Conservation (phyloP, 202 grass and related monocot species). For the Digitaria exilis region DNA sequence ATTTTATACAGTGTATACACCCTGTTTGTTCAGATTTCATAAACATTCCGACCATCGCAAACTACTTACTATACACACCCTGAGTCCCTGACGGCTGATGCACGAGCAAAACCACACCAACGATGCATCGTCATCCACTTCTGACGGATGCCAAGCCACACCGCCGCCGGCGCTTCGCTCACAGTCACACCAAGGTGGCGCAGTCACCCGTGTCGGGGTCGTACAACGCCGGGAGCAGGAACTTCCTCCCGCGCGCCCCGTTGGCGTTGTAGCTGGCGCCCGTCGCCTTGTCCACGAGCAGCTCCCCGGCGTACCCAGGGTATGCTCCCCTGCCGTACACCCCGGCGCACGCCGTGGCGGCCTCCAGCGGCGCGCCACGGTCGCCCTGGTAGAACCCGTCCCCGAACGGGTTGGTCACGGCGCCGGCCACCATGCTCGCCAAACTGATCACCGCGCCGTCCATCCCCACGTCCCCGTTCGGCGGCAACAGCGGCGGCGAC, state of each 20-base stretch:
- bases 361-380: conserved; percentile 64
- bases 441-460: conserved; percentile 72
- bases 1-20: too few relatives aligned
- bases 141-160: not conserved
- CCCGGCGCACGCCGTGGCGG: conserved; percentile 68
- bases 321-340: conserved; percentile 70
- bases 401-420: conserved; percentile 71
- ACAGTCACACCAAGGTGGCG: conserved; percentile 58
- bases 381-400: conserved; percentile 90
- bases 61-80: not conserved
- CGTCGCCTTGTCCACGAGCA: conserved; percentile 52
- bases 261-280: conserved; percentile 76
- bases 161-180: not conserved
- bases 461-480: conserved; percentile 59
- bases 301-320: conserved; percentile 62
- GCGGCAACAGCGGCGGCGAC: conserved; percentile 46
- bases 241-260: conserved; percentile 64
- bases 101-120: not conserved
- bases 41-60: not conserved
- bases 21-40: too few relatives aligned
- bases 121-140: not conserved
- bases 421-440: conserved; percentile 72
- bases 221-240: conserved; percentile 66
- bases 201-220: conserved; percentile 60
- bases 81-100: too few relatives aligned